Evolutionary conservation across 495 filamentous ascomycete species (phyloP).

Genomic region (Neurospora sp.): DNA sequence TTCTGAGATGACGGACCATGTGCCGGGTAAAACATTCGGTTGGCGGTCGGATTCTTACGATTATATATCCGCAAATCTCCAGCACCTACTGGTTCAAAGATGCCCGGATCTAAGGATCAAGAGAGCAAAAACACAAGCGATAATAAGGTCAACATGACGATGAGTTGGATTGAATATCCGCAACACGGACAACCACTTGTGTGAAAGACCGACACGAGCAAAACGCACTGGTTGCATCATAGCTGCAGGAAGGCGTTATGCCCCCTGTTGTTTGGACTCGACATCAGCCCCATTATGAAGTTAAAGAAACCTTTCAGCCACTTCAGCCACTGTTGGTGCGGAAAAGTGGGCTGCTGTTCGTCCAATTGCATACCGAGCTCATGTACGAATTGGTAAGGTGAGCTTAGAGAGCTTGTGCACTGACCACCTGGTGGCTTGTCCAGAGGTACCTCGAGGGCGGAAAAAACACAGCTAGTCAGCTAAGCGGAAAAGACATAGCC

Average conservation of each 20-base stretch:
- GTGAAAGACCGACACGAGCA: background rate
- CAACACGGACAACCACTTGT: background rate
- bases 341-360: background rate
- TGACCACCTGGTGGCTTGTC: background rate
- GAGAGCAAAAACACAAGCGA: background rate
- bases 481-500: constrained; percentile 17
- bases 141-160: background rate
- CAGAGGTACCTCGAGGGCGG: constrained; percentile 1
- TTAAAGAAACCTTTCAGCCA: background rate
- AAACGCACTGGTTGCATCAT: background rate
- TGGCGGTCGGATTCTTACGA: background rate
- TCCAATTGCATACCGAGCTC: background rate
- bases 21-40: background rate
- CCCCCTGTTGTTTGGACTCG: background rate
- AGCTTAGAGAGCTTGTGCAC: background rate
- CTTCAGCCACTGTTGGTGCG: background rate
- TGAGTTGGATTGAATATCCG: background rate
- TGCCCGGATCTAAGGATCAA: no score
- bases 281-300: background rate
- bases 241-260: background rate
- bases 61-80: background rate
- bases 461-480: constrained; percentile 6
- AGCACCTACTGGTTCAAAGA: background rate
- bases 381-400: background rate
- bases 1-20: background rate